phyloP scores from a whole-genome alignment of 306 rosid genomes.

The Dryas octopetala region DNA sequence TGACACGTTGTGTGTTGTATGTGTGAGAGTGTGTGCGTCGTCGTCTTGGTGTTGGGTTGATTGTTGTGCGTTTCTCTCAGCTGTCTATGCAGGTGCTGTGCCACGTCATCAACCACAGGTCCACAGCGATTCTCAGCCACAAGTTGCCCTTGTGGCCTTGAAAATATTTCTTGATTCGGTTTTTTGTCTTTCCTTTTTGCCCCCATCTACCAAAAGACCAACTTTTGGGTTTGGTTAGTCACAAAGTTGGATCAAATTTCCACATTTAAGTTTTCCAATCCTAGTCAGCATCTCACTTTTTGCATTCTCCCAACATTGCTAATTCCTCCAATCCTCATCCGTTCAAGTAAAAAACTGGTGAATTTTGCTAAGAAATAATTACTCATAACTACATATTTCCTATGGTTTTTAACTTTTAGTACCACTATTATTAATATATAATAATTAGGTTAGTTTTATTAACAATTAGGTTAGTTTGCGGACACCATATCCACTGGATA shows the following conservation, averaged over 20 bases:
- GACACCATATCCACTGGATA: too few relatives aligned
- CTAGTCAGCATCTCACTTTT: background rate
- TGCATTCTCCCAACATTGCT: background rate
- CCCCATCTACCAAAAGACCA: background rate
- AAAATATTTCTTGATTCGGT: slow-evolving; percentile 17
- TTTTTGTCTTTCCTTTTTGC: slow-evolving; percentile 1
- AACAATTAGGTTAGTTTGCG: too few relatives aligned
- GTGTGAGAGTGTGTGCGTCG: slow-evolving; percentile 15
- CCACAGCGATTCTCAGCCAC: slow-evolving; percentile 46
- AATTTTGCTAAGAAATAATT: too few relatives aligned
- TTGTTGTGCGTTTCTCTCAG: slow-evolving; percentile 7
- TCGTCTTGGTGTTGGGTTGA: slow-evolving; percentile 7
- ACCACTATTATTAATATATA: too few relatives aligned
- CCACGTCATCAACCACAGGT: slow-evolving; percentile 34
- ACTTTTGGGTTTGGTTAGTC: background rate
- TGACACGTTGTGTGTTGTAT: slow-evolving; percentile 35
- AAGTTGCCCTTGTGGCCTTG: slow-evolving; percentile 41
- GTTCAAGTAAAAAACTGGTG: too few relatives aligned
- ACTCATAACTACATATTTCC: too few relatives aligned
- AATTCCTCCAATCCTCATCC: background rate
- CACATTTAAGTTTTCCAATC: background rate
- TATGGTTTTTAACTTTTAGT: too few relatives aligned
- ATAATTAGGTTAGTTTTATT: too few relatives aligned
- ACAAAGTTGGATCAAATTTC: slow-evolving; percentile 4
- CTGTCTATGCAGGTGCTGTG: slow-evolving; percentile 24